Percentiles rank a stretch among this genome's conserved stretches.
These are phyloP conservation scores for Phyllosticta paracitricarpa DNA, from an alignment of 2,329 filamentous ascomycete species.

Conservation along the genomic window DNA sequence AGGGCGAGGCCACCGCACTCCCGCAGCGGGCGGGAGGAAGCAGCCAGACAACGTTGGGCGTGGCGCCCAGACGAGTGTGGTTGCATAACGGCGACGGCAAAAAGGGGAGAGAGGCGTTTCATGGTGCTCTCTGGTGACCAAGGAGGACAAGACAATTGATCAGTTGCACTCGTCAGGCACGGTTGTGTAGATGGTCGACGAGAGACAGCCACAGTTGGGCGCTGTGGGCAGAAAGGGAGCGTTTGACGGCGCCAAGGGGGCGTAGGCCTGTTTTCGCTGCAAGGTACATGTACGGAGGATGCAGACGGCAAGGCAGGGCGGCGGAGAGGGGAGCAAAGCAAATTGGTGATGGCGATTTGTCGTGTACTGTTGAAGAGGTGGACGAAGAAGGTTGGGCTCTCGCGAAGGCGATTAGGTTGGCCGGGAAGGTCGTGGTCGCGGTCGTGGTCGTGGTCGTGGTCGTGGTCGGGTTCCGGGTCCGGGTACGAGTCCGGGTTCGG, in stretches of 20 bases:
- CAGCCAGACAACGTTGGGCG: neutral
- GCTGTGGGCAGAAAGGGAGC: neutral
- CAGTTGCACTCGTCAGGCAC: neutral
- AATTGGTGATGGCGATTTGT: no score
- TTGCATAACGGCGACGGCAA: neutral
- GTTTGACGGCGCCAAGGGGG: neutral
- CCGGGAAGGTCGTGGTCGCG: neutral
- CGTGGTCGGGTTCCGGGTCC: neutral
- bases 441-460: neutral
- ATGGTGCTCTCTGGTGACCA: neutral
- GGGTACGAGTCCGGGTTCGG: neutral
- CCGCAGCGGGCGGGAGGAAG: no score
- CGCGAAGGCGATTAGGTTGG: neutral
- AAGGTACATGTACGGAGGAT: neutral
- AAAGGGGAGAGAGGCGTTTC: neutral
- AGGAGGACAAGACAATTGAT: neutral
- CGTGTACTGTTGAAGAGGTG: neutral
- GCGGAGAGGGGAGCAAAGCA: neutral
- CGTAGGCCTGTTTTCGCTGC: neutral
- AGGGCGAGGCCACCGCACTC: neutral
- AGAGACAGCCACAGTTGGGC: neutral
- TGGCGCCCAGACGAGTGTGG: neutral
- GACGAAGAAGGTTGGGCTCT: neutral
- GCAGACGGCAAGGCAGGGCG: neutral
- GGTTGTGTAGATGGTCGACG: neutral